Evolutionary conservation across 2,329 filamentous ascomycete genomes (phyloP).

Genomic region (Hypoxylon sp.): DNA sequence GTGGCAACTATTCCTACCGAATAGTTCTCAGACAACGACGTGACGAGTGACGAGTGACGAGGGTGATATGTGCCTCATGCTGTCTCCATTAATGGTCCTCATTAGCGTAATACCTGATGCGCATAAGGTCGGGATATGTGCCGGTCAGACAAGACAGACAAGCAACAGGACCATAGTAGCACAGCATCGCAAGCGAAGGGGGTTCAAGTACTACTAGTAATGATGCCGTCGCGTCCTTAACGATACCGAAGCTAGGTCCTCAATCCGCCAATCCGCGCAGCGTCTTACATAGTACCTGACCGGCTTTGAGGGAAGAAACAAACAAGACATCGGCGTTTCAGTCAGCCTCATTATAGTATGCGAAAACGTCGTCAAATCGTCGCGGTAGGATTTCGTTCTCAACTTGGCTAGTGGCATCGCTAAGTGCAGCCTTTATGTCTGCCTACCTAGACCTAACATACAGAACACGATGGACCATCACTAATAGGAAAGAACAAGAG

Average conservation of each 20-base stretch:
- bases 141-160: conserved; percentile 31
- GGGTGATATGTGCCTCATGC: conserved; percentile 16
- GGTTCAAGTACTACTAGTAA: conserved; percentile 18
- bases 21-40: conserved; percentile 12
- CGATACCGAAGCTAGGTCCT: conserved; percentile 15
- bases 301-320: conserved; percentile 26
- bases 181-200: conserved; percentile 40
- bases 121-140: conserved; percentile 38
- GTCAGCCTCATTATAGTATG: conserved; percentile 33
- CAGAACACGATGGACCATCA: not conserved
- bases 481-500: conserved; percentile 10
- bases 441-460: not conserved
- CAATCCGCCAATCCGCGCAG: conserved; percentile 31
- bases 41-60: conserved; percentile 16
- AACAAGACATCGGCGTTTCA: conserved; percentile 12
- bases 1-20: conserved; percentile 28
- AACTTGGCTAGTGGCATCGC: conserved; percentile 4
- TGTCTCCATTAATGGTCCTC: conserved; percentile 27
- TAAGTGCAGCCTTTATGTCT: conserved; percentile 9
- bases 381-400: conserved; percentile 1
- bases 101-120: conserved; percentile 31
- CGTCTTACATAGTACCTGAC: conserved; percentile 13
- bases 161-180: conserved; percentile 35
- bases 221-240: conserved; percentile 27
- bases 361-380: not conserved